A percentile compares a stretch with the other conserved stretches of the same genome.
Conservation (phyloP, 441 rosid species). For the Erysimum cheiri region DNA sequence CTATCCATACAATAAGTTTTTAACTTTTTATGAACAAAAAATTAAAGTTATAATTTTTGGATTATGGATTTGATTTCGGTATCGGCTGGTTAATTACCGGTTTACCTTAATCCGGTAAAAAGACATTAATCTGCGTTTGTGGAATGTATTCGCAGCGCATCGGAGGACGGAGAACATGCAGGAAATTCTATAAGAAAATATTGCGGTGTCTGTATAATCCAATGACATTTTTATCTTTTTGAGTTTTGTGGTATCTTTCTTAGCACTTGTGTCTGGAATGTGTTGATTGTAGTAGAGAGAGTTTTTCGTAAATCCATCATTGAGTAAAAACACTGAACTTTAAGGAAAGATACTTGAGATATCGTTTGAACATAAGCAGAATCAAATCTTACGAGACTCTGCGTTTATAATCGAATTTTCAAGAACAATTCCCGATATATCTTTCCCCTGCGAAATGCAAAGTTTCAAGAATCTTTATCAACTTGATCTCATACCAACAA, state of each 20-base stretch:
- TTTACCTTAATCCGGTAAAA: neutral
- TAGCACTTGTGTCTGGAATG: conserved; percentile 13
- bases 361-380: neutral
- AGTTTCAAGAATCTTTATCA: conserved; percentile 9
- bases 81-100: conserved; percentile 22
- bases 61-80: neutral
- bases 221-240: conserved; percentile 43
- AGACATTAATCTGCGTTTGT: conserved; percentile 19
- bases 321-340: conserved; percentile 2
- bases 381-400: neutral
- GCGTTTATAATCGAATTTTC: neutral
- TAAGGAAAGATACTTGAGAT: neutral
- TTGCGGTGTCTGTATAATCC: conserved; percentile 75
- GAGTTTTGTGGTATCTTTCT: neutral
- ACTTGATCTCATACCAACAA: conserved; percentile 24
- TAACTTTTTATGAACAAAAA: too few species aligned
- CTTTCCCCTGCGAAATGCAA: neutral
- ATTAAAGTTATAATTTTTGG: neutral
- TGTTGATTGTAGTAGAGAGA: neutral
- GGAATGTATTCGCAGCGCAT: conserved; percentile 46
- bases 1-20: neutral
- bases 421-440: neutral
- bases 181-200: conserved; percentile 44
- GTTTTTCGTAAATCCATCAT: neutral
- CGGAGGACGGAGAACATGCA: conserved; percentile 72